phyloP scores from a whole-genome alignment of 495 filamentous ascomycete genomes.

The Lasiosphaeria miniovina region DNA sequence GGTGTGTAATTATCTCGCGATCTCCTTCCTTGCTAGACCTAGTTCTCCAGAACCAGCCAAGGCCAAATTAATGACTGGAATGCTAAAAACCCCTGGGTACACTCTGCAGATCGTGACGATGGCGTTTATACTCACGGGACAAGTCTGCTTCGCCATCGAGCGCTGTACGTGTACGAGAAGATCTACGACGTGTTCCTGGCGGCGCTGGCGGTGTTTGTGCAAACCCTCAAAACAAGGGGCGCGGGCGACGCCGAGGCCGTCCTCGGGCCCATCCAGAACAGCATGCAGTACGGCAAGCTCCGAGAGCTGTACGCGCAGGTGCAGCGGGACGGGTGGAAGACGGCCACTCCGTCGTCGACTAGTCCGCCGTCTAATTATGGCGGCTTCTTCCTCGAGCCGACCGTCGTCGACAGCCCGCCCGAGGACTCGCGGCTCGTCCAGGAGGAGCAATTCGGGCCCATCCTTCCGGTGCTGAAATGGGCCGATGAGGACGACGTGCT shows the following conservation, averaged over 20 bases:
- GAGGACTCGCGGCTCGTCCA: slow-evolving; percentile 37
- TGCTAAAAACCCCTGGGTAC: too few species aligned
- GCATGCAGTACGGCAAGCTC: slow-evolving; percentile 54
- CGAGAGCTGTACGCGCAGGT: slow-evolving; percentile 41
- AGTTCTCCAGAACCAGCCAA: too few species aligned
- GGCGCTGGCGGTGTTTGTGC: slow-evolving; percentile 51
- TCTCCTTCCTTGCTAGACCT: too few species aligned
- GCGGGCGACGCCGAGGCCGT: slow-evolving; percentile 36
- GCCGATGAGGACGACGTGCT: slow-evolving; percentile 52
- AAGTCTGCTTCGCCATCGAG: slow-evolving; percentile 52
- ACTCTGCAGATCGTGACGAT: slow-evolving; percentile 13
- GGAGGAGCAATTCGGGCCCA: slow-evolving; percentile 52
- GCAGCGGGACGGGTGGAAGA: slow-evolving; percentile 37
- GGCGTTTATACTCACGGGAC: slow-evolving; percentile 57
- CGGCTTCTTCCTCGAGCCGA: slow-evolving; percentile 41
- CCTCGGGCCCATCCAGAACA: slow-evolving; percentile 59
- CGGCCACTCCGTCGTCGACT: too few species aligned
- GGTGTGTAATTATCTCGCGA: slow-evolving; percentile 30
- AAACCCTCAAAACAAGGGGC: slow-evolving; percentile 41
- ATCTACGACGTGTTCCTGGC: slow-evolving; percentile 61
- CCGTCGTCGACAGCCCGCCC: slow-evolving; percentile 44
- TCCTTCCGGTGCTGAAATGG: slow-evolving; percentile 54
- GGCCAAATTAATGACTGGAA: too few species aligned
- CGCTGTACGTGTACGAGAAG: slow-evolving; percentile 65
- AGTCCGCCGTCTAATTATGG: too few species aligned